phyloP scores from a whole-genome alignment of 371 early-diverging fungal species.

The Rhizopus arrhizus region DNA sequence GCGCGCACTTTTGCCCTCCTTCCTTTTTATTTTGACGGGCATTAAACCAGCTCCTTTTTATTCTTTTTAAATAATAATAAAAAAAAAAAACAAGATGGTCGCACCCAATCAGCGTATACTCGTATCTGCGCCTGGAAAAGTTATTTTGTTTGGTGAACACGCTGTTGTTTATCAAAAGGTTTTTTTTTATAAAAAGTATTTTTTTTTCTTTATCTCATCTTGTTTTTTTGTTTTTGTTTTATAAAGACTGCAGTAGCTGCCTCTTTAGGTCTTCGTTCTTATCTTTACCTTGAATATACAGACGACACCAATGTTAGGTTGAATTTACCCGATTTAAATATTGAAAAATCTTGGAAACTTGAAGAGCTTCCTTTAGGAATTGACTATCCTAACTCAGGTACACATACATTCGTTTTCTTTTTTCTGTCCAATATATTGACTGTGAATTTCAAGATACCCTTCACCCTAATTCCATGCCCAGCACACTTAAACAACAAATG shows the following conservation, averaged over 20 bases:
- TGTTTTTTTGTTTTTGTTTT: too few species aligned
- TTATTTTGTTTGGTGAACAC: slow-evolving; percentile 97
- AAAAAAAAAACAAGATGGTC: slow-evolving; percentile 4
- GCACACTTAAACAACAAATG: slow-evolving; percentile 23
- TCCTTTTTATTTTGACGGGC: background rate
- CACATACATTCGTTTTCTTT: background rate
- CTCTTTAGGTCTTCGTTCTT: slow-evolving; percentile 70
- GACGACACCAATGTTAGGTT: slow-evolving; percentile 42
- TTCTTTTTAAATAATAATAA: background rate
- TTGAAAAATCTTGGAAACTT: slow-evolving; percentile 44
- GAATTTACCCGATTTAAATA: slow-evolving; percentile 57
- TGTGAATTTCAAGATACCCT: slow-evolving; percentile 24
- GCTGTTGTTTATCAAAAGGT: slow-evolving; percentile 96
- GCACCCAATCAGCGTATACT: slow-evolving; percentile 25
- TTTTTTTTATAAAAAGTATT: slow-evolving; percentile 1
- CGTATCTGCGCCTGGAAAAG: slow-evolving; percentile 92
- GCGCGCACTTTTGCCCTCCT: background rate
- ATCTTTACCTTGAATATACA: slow-evolving; percentile 55
- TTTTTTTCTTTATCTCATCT: background rate
- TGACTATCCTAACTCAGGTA: slow-evolving; percentile 29
- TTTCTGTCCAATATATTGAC: background rate
- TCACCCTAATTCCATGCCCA: slow-evolving; percentile 46
- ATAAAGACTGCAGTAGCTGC: slow-evolving; percentile 68
- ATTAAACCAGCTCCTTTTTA: background rate
- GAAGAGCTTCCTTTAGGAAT: slow-evolving; percentile 34